Percentiles rank a stretch among this genome's conserved stretches.
phyloP scores from a whole-genome alignment of 495 filamentous ascomycete species.

The Tuber indicum region DNA sequence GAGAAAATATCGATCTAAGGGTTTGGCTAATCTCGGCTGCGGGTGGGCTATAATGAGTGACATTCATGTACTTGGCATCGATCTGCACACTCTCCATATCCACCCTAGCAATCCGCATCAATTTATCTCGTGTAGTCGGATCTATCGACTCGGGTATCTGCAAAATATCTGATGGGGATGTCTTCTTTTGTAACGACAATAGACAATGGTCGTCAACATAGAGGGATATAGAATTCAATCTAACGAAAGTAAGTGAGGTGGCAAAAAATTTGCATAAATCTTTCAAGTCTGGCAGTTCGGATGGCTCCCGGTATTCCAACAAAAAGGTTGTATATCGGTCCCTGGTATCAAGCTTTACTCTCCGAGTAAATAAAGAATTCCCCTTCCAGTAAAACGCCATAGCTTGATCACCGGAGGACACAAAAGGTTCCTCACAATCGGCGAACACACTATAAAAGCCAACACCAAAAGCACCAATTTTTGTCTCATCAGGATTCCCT shows the following conservation, averaged over 20 bases:
- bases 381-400: conserved; percentile 99
- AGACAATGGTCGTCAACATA: conserved; percentile 83
- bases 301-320: conserved; percentile 81
- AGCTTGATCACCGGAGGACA: conserved; percentile 79
- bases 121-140: conserved; percentile 67
- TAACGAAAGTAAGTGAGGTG: conserved; percentile 93
- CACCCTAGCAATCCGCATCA: conserved; percentile 73
- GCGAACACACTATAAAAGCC: conserved; percentile 99
- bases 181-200: conserved; percentile 70
- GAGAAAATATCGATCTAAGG: conserved; percentile 29
- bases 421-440: conserved; percentile 94
- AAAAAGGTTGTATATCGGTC: conserved; percentile 78
- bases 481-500: conserved; percentile 96
- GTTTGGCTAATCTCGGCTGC: conserved; percentile 24
- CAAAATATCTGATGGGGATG: conserved; percentile 64
- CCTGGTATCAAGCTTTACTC: conserved; percentile 58
- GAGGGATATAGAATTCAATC: conserved; percentile 76
- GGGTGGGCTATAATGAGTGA: conserved; percentile 43
- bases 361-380: conserved; percentile 84
- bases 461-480: conserved; percentile 97
- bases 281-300: conserved; percentile 76
- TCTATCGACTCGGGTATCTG: conserved; percentile 74
- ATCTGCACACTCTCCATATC: conserved; percentile 79
- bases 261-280: conserved; percentile 84
- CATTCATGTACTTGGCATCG: conserved; percentile 84